Base-by-base conservation (phyloP, 768 basidiomycete genomes). In the Neoboletus brunneissimus region DNA sequence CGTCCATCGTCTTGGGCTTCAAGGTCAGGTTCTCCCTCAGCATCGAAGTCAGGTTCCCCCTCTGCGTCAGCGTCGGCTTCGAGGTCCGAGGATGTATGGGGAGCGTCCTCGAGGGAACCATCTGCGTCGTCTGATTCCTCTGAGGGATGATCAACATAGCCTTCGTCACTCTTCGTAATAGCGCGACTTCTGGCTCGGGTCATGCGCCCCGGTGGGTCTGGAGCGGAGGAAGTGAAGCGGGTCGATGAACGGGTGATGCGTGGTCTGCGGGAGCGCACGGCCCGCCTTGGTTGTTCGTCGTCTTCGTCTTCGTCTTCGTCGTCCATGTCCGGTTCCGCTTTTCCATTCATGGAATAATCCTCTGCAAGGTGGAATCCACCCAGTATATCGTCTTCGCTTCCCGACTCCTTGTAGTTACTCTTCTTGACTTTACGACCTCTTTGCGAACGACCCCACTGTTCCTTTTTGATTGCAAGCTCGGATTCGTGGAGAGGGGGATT, bases 21-120 rank as follows among this genome's bases (percentile, higher is more conserved):
- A 2, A 67, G 64, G 54, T 71, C 78, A 37, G 61, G 64, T 31
- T 76, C 77, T 4, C 67, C 75, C 22, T 75, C 78, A 0, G 57
- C 72, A 46, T 76, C 76, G 2, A 63, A 65, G 56, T 78, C 78
- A 4, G 63, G 71, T 58, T 80, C 79, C 0, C 62, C 71, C 35
- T 74, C 76, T 1, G 67, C 76, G 31, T 77, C 74, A 4, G 61
- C 64, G 38, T 74, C 72, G n/a, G 53, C 63, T 18, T 72, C 75
- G 0, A 69, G 61, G 51, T 76, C 77, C 0, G 74, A 73, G 4
- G 72, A 72, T 6, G 71, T 77, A 15, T 70, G 81, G 12, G 73
- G 77, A 6, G 75, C 79, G 27, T 84, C 82, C 46, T 82, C 86
- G n/a, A 81, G 63, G 10, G 83, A 84, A 1, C 79, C 85, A 51